Evolutionary conservation across 2,329 filamentous ascomycete species (phyloP).

Genomic region (Colletotrichum shisoi): DNA sequence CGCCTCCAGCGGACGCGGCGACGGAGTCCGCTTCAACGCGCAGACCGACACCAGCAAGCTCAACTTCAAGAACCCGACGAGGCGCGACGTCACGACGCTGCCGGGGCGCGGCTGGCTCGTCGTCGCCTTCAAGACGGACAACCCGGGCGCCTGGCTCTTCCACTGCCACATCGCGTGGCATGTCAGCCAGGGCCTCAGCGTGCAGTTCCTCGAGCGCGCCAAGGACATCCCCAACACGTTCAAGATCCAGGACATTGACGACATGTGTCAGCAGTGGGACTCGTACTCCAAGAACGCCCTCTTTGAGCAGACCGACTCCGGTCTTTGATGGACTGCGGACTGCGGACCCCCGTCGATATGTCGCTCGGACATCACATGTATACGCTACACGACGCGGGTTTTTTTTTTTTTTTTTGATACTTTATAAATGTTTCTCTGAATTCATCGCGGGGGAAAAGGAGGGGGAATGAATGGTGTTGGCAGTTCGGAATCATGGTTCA

Average conservation of each 20-base stretch:
- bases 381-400: too few species aligned
- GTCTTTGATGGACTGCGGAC: not conserved
- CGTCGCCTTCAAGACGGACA: conserved; percentile 59
- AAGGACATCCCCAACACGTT: conserved; percentile 35
- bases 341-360: too few species aligned
- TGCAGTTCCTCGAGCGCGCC: conserved; percentile 59
- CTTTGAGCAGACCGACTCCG: conserved; percentile 26
- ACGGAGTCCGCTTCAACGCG: conserved; percentile 43
- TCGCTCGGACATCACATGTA: too few species aligned
- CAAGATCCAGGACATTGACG: conserved; percentile 21
- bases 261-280: conserved; percentile 23
- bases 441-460: too few species aligned
- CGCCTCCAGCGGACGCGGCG: conserved; percentile 14
- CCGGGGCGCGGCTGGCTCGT: conserved; percentile 55
- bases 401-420: too few species aligned
- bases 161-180: conserved; percentile 62
- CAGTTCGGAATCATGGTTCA: too few species aligned
- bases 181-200: conserved; percentile 56
- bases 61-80: conserved; percentile 53
- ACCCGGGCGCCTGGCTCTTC: conserved; percentile 58
- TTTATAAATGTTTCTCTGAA: too few species aligned
- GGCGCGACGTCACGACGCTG: conserved; percentile 57
- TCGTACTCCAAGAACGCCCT: conserved; percentile 21
- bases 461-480: too few species aligned
- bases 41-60: conserved; percentile 48